These are phyloP conservation scores for Plantago major DNA, from an alignment of 257 asterid genomes.

Conservation along the genomic window DNA sequence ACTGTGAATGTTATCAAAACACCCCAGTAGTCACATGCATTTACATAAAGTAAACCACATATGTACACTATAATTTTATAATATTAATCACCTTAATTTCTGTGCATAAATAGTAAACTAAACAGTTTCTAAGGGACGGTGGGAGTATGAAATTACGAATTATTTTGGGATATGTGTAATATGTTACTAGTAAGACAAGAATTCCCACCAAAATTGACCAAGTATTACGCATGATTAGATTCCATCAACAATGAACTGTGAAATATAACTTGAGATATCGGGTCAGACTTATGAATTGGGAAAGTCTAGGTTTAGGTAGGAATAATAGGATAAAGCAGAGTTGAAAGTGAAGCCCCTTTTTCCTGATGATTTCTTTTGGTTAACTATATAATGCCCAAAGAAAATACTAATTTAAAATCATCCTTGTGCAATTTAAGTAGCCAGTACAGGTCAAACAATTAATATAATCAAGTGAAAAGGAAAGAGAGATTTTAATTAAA, in stretches of 20 bases:
- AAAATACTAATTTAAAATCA: conserved; percentile 11
- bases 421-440: conserved; percentile 24
- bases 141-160: too few species aligned
- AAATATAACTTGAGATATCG: conserved; percentile 10
- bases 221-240: conserved; percentile 5
- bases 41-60: too few species aligned
- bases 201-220: conserved; percentile 49
- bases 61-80: too few species aligned
- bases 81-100: too few species aligned
- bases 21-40: too few species aligned
- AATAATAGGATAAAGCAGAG: conserved; percentile 23
- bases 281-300: conserved; percentile 24
- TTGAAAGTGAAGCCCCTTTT: conserved; percentile 27
- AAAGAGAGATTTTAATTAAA: conserved; percentile 9
- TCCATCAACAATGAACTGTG: conserved; percentile 22
- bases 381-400: conserved; percentile 41
- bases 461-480: conserved; percentile 37
- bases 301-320: conserved; percentile 56
- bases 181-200: not conserved
- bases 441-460: conserved; percentile 49
- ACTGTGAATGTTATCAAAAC: too few species aligned
- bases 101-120: too few species aligned
- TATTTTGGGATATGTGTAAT: too few species aligned
- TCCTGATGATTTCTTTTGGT: conserved; percentile 28
- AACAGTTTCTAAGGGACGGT: too few species aligned